Conservation (phyloP, 495 filamentous ascomycete species). For the Aspergillus biplanus region DNA sequence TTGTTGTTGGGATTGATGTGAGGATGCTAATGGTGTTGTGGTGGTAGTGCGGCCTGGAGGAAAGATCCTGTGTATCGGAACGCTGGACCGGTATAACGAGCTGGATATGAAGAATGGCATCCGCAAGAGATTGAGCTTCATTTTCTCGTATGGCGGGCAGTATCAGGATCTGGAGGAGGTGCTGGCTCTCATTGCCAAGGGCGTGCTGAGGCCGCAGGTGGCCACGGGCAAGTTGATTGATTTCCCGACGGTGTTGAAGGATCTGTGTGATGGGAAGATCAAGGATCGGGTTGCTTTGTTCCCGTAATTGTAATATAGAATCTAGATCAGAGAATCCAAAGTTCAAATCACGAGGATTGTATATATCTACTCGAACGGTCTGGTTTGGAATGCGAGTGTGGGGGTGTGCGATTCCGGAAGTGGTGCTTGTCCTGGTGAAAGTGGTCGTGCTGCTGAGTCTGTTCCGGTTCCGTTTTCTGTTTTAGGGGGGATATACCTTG, state of each 20-base stretch:
- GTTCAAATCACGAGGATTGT: not conserved
- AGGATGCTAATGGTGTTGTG: not conserved
- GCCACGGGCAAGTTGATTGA: slow-evolving; percentile 19
- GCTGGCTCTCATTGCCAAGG: slow-evolving; percentile 25
- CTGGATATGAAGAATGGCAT: slow-evolving; percentile 32
- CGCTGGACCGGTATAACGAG: slow-evolving; percentile 24
- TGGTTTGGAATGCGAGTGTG: not conserved
- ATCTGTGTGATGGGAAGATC: slow-evolving; percentile 24
- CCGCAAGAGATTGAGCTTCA: slow-evolving; percentile 29
- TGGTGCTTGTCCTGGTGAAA: no score
- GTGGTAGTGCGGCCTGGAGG: slow-evolving; percentile 22
- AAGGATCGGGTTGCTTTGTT: slow-evolving; percentile 26
- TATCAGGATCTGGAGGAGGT: slow-evolving; percentile 28
- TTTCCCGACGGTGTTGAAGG: slow-evolving; percentile 26
- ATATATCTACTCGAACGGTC: not conserved
- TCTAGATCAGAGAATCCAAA: slow-evolving; percentile 1
- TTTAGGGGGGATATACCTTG: no score
- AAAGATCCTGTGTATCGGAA: slow-evolving; percentile 29
- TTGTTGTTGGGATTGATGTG: not conserved
- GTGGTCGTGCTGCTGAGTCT: no score
- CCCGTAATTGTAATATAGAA: not conserved
- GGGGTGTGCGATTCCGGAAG: not conserved
- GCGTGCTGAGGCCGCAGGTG: slow-evolving; percentile 25
- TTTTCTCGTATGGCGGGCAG: slow-evolving; percentile 33
- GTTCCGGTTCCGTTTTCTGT: no score